These are phyloP conservation scores for Ascoidea tarda DNA, from an alignment of 805 yeast species.

Conservation along the genomic window DNA sequence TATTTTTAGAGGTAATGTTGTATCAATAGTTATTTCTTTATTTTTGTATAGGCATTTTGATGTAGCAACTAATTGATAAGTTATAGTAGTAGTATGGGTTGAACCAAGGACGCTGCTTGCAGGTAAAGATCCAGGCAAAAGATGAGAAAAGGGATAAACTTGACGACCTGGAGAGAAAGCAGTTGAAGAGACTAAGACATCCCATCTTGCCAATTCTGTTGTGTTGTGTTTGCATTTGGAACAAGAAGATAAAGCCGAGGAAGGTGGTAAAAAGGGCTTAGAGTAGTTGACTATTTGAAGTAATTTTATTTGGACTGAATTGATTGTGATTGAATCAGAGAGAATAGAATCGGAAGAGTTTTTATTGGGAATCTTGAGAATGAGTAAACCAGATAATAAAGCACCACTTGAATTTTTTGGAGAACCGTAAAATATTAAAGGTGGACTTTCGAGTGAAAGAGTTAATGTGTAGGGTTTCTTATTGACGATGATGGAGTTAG, in stretches of 20 bases:
- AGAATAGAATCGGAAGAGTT: slow-evolving; percentile 1
- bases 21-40: slow-evolving; percentile 22
- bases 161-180: slow-evolving; percentile 58
- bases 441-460: slow-evolving; percentile 78
- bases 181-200: slow-evolving; percentile 47
- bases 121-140: slow-evolving; percentile 80
- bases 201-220: slow-evolving; percentile 77
- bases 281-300: slow-evolving; percentile 59
- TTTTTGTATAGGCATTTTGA: slow-evolving; percentile 14
- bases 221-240: slow-evolving; percentile 37
- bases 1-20: slow-evolving; percentile 53
- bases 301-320: slow-evolving; percentile 46
- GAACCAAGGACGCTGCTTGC: slow-evolving; percentile 55
- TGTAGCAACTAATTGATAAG: slow-evolving; percentile 63
- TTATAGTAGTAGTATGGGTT: slow-evolving; percentile 34
- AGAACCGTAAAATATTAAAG: slow-evolving; percentile 71
- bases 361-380: slow-evolving; percentile 32
- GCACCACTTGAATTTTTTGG: slow-evolving; percentile 77
- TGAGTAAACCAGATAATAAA: slow-evolving; percentile 65
- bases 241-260: slow-evolving; percentile 36
- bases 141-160: slow-evolving; percentile 83
- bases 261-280: slow-evolving; percentile 50
- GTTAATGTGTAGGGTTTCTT: slow-evolving; percentile 30
- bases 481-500: slow-evolving; percentile 12
- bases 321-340: slow-evolving; percentile 19